Conservation (phyloP, 1,139 yeast species). For the Saccharomyces hybrid region DNA sequence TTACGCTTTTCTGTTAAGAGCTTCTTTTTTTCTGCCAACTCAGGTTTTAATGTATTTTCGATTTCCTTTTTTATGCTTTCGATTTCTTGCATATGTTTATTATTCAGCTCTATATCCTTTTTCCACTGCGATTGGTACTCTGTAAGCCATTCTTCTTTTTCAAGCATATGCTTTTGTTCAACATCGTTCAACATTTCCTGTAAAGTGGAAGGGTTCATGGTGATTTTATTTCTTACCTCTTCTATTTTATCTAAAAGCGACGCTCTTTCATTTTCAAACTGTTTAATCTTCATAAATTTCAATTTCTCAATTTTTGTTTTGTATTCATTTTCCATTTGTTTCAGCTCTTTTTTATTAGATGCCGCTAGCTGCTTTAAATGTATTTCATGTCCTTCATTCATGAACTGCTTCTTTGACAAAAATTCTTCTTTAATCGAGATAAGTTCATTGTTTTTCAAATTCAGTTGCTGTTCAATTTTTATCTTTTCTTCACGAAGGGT, state of each 20-base stretch:
- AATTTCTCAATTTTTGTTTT: conserved; percentile 34
- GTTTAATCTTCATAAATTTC: conserved; percentile 30
- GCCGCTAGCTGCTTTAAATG: conserved; percentile 34
- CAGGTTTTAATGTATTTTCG: conserved; percentile 15
- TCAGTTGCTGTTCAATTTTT: conserved; percentile 23
- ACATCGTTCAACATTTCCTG: conserved; percentile 18
- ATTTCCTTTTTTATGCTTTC: conserved; percentile 17
- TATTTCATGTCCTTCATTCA: conserved; percentile 36
- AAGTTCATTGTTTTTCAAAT: conserved; percentile 38
- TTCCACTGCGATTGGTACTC: conserved; percentile 24
- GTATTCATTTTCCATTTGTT: conserved; percentile 36
- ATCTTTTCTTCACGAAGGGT: conserved; percentile 37
- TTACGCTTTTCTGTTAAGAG: conserved; percentile 15
- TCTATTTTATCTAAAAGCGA: conserved; percentile 21
- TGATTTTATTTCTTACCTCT: conserved; percentile 20
- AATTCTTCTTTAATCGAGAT: conserved; percentile 35
- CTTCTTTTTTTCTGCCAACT: conserved; percentile 12
- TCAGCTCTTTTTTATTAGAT: conserved; percentile 35
- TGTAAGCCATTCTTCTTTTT: conserved; percentile 25
- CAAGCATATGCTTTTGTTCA: conserved; percentile 16
- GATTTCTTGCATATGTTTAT: conserved; percentile 12
- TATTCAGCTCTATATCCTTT: conserved; percentile 16
- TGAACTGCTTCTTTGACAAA: conserved; percentile 23
- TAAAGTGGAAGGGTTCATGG: conserved; percentile 23
- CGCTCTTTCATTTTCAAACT: conserved; percentile 29